These are phyloP conservation scores for Gracilaria caudata DNA, from an alignment of 23 red algal genomes.

Conservation along the genomic window DNA sequence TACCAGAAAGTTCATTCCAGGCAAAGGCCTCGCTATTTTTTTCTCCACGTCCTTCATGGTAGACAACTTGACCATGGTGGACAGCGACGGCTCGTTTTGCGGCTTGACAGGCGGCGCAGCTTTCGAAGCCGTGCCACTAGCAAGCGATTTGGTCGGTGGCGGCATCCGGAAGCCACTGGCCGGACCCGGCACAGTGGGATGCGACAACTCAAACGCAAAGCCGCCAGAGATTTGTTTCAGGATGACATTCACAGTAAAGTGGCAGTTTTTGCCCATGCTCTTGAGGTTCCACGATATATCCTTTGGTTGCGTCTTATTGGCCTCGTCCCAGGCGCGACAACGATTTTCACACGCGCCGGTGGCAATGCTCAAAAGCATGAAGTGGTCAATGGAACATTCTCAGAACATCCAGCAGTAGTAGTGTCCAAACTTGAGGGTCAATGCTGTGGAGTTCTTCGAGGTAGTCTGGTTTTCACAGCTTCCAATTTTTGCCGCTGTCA, in stretches of 20 bases:
- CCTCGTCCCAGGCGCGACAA: constrained; percentile 89
- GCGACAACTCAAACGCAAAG: constrained; percentile 85
- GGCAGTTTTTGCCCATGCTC: constrained; percentile 97
- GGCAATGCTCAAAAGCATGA: constrained; percentile 62
- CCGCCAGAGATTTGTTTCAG: constrained; percentile 46
- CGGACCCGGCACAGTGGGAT: constrained; percentile 90
- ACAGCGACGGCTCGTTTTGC: constrained; percentile 41
- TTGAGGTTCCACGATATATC: constrained; percentile 94
- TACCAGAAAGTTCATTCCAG: too few relatives aligned
- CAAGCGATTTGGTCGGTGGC: constrained; percentile 47
- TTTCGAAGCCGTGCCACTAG: constrained; percentile 8
- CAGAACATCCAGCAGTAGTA: constrained; percentile 93
- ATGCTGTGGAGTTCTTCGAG: constrained; percentile 80
- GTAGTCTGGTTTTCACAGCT: constrained; percentile 68
- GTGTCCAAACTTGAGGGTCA: constrained; percentile 65
- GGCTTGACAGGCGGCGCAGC: constrained; percentile 37
- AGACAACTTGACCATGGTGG: constrained; percentile 73
- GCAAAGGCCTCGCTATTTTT: constrained; percentile 74
- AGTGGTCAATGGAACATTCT: constrained; percentile 81
- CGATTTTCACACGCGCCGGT: constrained; percentile 69
- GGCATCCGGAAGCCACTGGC: constrained; percentile 86
- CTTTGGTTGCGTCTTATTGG: constrained; percentile 94
- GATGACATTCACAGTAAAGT: constrained; percentile 84
- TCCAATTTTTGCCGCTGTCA: constrained; percentile 85
- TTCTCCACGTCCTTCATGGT: constrained; percentile 76